Base-by-base conservation (phyloP, 805 yeast genomes). In the Tetrapisispora taiwanensis region DNA sequence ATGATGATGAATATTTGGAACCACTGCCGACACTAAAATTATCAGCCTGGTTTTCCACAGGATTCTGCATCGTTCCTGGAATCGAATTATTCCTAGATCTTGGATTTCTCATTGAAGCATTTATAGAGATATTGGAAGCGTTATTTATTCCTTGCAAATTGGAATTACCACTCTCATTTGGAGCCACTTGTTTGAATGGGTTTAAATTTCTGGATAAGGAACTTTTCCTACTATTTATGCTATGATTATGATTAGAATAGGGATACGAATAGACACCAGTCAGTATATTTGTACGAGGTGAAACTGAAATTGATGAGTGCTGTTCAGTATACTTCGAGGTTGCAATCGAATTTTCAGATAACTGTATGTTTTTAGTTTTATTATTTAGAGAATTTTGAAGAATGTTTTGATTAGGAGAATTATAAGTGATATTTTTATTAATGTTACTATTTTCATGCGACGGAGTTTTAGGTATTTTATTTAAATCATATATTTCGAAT, bases 1-100 rank as follows among this genome's bases (percentile, higher is more conserved):
- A 81, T 0, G 89, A 80, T 0, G 90, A 78, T 2, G 85, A 74
- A 51, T 80, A 82, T 49, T 79, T 71, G 1, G 84, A 81, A 0
- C 80, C 68, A 22, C 70, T 69, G 8, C 57, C 59, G 46, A 59
- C 46, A 54, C 67, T 60, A 40, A 67, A 63, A 31, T 66, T 62
- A 32, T 65, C 60, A 20, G 45, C 35, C 26, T 48, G 52, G 2
- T 51, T 42, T 15, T 45, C 52, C 14, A 32, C 45, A 17, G 48
- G 60, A 46, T 30, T 51, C 8, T n/a, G n/a, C 20, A 4, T n/a
- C 9, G 13, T 7, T 15, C 55, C 57, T 2, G 66, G 62, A 20
- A 58, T 56, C 1, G 68, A 59, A 7, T 60, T 54, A 26, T 53
- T 60, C 20, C 72, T 67, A 5, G 71, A 58, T 47, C 69, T 60